These are phyloP conservation scores for Apodospora peruviana DNA, from an alignment of 495 filamentous ascomycete species.

Conservation along the genomic window DNA sequence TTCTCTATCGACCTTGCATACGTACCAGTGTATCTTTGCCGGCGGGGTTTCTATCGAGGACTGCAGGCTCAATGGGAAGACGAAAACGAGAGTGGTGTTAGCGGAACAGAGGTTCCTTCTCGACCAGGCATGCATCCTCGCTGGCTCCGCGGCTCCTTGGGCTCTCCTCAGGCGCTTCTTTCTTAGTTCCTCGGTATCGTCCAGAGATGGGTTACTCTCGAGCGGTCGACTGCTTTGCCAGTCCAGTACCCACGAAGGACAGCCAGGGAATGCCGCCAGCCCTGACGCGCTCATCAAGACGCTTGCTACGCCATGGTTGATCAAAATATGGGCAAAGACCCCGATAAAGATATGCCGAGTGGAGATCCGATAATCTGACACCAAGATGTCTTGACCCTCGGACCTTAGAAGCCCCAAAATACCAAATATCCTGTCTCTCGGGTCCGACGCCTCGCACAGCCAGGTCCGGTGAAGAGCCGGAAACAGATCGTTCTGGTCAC, in stretches of 20 bases:
- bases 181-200: too few relatives aligned
- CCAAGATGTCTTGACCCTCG: too few relatives aligned
- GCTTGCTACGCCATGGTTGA: background rate
- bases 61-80: background rate
- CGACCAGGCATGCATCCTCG: background rate
- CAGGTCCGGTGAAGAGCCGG: background rate
- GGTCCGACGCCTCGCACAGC: background rate
- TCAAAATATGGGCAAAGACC: background rate
- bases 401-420: background rate
- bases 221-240: background rate
- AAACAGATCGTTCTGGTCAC: background rate
- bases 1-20: too few relatives aligned
- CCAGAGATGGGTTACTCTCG: background rate
- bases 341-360: background rate
- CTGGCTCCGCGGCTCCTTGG: background rate
- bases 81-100: background rate
- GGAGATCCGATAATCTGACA: too few relatives aligned
- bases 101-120: too few relatives aligned
- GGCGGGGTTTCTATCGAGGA: background rate
- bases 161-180: background rate
- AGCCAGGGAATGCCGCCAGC: background rate
- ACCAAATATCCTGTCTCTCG: background rate
- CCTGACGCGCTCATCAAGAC: background rate
- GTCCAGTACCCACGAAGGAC: background rate
- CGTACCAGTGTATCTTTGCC: too few relatives aligned